Evolutionary conservation across 2,329 filamentous ascomycete species (phyloP).

Genomic region (Aspergillus hiratsukae): DNA sequence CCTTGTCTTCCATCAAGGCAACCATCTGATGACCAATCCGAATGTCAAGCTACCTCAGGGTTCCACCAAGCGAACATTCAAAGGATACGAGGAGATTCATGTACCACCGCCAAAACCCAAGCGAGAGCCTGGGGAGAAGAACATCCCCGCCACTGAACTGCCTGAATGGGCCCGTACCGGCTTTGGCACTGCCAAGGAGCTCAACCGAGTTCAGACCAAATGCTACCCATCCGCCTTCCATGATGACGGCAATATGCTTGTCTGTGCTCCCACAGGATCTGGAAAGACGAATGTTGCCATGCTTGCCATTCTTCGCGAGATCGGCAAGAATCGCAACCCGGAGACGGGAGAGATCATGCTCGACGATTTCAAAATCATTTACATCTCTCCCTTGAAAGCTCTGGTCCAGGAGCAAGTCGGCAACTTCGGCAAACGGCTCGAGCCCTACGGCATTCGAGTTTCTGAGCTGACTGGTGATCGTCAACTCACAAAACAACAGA

Average conservation of each 20-base stretch:
- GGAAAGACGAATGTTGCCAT: slow-evolving; percentile 99
- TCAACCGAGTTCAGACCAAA: slow-evolving; percentile 94
- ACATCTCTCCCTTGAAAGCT: slow-evolving; percentile 93
- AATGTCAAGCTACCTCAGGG: slow-evolving; percentile 91
- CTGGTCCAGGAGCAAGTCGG: slow-evolving; percentile 97
- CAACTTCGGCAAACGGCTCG: slow-evolving; percentile 88
- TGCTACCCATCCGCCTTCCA: slow-evolving; percentile 89
- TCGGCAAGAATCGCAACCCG: slow-evolving; percentile 88
- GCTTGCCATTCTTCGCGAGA: slow-evolving; percentile 91
- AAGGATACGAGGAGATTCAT: slow-evolving; percentile 98
- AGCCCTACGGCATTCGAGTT: slow-evolving; percentile 85
- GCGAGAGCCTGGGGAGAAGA: slow-evolving; percentile 70
- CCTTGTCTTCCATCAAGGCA: slow-evolving; percentile 93
- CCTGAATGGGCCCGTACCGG: slow-evolving; percentile 87
- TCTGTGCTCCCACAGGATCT: slow-evolving; percentile 94
- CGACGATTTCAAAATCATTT: slow-evolving; percentile 97
- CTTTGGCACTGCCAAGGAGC: slow-evolving; percentile 77
- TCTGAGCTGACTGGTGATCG: slow-evolving; percentile 96
- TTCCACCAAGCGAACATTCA: slow-evolving; percentile 91
- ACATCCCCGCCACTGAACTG: slow-evolving; percentile 80
- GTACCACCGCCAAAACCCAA: slow-evolving; percentile 89
- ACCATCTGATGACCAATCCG: slow-evolving; percentile 98
- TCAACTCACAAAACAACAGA: slow-evolving; percentile 97
- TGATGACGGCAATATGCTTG: slow-evolving; percentile 94
- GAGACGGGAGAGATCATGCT: slow-evolving; percentile 90